Conservation (phyloP, 306 rosid species). For the Dalbergia cultrata region DNA sequence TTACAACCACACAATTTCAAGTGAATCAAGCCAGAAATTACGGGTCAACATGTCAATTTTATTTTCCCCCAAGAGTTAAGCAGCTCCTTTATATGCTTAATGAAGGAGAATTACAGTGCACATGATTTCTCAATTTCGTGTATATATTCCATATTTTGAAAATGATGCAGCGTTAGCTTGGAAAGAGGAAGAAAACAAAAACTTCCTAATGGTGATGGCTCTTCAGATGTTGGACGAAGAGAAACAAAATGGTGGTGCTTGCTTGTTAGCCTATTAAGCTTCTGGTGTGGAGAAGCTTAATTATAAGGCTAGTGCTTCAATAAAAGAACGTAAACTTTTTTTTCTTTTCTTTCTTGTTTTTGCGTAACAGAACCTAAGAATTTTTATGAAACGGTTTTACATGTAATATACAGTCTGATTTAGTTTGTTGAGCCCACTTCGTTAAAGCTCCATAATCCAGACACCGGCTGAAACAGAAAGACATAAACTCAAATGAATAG, state of each 20-base stretch:
- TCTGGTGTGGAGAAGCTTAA: neutral
- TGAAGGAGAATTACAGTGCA: neutral
- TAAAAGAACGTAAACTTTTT: too few relatives aligned
- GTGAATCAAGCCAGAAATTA: neutral
- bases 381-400: too few relatives aligned
- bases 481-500: neutral
- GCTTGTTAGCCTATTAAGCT: neutral
- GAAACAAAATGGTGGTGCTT: too few relatives aligned
- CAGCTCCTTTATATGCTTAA: too few relatives aligned
- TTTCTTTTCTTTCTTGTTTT: too few relatives aligned
- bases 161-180: neutral
- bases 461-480: neutral
- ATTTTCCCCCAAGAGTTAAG: too few relatives aligned
- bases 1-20: neutral
- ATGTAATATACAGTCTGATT: neutral
- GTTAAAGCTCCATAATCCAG: neutral
- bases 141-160: neutral
- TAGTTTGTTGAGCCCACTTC: neutral
- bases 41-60: neutral
- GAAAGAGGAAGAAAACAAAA: neutral
- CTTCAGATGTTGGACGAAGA: too few relatives aligned
- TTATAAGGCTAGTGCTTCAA: too few relatives aligned
- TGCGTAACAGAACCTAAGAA: too few relatives aligned
- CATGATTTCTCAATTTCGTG: neutral
- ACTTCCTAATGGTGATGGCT: too few relatives aligned